These are phyloP conservation scores for Euphorbia lathyris DNA, from an alignment of 345 rosid genomes.

Conservation along the genomic window DNA sequence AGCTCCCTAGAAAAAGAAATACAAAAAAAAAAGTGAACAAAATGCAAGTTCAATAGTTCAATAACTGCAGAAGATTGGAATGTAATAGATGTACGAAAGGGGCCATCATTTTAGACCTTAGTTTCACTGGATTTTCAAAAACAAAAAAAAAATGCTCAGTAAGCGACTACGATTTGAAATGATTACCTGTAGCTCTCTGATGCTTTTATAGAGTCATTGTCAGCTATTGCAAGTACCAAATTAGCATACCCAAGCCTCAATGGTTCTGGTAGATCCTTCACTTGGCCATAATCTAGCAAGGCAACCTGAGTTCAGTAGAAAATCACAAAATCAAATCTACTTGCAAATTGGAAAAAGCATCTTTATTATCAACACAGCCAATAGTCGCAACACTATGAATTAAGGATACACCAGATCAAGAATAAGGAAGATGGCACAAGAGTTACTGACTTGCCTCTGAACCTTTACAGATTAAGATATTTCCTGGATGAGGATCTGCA, in stretches of 20 bases:
- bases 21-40: conserved; percentile 13
- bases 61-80: background rate
- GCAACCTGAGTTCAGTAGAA: conserved; percentile 60
- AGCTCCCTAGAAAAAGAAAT: conserved; percentile 55
- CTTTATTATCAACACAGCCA: background rate
- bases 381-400: background rate
- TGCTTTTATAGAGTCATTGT: conserved; percentile 54
- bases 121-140: background rate
- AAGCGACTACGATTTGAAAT: background rate
- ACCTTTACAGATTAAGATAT: conserved; percentile 83
- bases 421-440: conserved; percentile 4
- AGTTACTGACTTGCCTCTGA: conserved; percentile 63
- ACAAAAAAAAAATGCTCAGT: background rate
- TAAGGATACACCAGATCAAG: background rate
- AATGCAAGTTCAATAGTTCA: background rate
- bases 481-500: conserved; percentile 98
- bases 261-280: conserved; percentile 84
- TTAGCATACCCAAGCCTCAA: conserved; percentile 86
- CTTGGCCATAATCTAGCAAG: conserved; percentile 92
- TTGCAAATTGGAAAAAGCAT: background rate
- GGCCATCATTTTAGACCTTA: background rate
- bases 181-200: conserved; percentile 74
- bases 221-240: conserved; percentile 84
- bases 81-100: background rate
- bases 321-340: conserved; percentile 20